Conservation (phyloP, 2,329 filamentous ascomycete genomes). For the Macrophomina pseudophaseolina region DNA sequence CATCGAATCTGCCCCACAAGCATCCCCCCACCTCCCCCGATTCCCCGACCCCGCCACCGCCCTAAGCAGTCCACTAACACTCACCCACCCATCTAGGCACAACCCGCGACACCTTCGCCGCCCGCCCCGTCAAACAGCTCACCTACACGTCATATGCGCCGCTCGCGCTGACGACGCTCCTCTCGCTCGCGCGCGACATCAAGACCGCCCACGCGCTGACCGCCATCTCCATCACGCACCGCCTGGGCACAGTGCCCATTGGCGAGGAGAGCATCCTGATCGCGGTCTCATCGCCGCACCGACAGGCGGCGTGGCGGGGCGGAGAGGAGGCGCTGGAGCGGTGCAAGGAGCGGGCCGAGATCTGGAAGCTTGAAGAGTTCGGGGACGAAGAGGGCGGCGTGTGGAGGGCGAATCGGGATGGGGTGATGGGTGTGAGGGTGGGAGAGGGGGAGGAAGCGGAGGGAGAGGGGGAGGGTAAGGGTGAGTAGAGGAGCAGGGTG, state of each 20-base stretch:
- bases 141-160: conserved; percentile 76
- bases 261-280: conserved; percentile 94
- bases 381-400: conserved; percentile 72
- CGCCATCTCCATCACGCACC: conserved; percentile 80
- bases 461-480: not conserved
- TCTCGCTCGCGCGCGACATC: conserved; percentile 65
- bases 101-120: conserved; percentile 75
- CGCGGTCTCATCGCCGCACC: conserved; percentile 81
- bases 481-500: not conserved
- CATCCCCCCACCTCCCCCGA: conserved; percentile 34
- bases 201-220: conserved; percentile 67
- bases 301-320: conserved; percentile 82
- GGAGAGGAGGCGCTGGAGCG: conserved; percentile 88
- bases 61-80: not conserved
- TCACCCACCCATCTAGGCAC: conserved; percentile 59
- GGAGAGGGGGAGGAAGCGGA: conserved; percentile 31
- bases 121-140: conserved; percentile 74
- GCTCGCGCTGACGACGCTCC: conserved; percentile 71
- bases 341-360: conserved; percentile 86
- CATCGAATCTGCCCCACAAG: too few species aligned
- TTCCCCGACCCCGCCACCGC: not conserved
- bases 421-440: conserved; percentile 61
- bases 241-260: conserved; percentile 83
- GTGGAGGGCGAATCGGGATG: conserved; percentile 89
- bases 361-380: conserved; percentile 95